Evolutionary conservation across 2,329 filamentous ascomycete species (phyloP).

Genomic region (Tolypocladium ovalisporum): DNA sequence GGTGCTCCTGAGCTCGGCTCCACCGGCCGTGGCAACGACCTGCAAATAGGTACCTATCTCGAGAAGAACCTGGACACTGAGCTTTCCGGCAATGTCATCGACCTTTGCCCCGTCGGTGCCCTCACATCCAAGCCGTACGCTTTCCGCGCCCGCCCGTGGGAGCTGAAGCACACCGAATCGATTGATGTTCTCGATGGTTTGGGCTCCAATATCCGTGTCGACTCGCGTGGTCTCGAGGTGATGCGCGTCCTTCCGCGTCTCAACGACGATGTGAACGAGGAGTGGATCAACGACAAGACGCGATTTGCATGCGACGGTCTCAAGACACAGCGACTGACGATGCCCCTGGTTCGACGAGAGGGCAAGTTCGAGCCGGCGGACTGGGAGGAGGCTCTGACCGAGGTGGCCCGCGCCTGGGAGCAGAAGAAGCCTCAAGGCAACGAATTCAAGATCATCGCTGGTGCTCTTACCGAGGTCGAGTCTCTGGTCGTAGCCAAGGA

Average conservation of each 20-base stretch:
- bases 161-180: conserved; percentile 90
- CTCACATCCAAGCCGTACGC: conserved; percentile 96
- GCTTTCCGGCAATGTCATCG: conserved; percentile 93
- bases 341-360: conserved; percentile 77
- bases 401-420: conserved; percentile 73
- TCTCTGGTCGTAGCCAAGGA: conserved; percentile 95
- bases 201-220: conserved; percentile 89
- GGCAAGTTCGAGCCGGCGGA: conserved; percentile 86
- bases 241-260: conserved; percentile 89
- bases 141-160: conserved; percentile 94
- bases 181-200: conserved; percentile 89
- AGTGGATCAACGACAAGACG: conserved; percentile 99
- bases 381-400: conserved; percentile 90
- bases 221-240: conserved; percentile 87
- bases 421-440: conserved; percentile 74
- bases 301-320: conserved; percentile 94
- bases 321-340: conserved; percentile 91
- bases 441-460: conserved; percentile 92
- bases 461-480: conserved; percentile 84
- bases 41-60: conserved; percentile 97
- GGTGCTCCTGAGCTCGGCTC: conserved; percentile 93
- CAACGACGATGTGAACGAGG: conserved; percentile 97
- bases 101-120: conserved; percentile 94
- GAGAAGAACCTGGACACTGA: conserved; percentile 91
- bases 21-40: conserved; percentile 87